Conservation (phyloP, 2,329 filamentous ascomycete genomes). For the Ophiocordyceps polyrhachis-furcata region DNA sequence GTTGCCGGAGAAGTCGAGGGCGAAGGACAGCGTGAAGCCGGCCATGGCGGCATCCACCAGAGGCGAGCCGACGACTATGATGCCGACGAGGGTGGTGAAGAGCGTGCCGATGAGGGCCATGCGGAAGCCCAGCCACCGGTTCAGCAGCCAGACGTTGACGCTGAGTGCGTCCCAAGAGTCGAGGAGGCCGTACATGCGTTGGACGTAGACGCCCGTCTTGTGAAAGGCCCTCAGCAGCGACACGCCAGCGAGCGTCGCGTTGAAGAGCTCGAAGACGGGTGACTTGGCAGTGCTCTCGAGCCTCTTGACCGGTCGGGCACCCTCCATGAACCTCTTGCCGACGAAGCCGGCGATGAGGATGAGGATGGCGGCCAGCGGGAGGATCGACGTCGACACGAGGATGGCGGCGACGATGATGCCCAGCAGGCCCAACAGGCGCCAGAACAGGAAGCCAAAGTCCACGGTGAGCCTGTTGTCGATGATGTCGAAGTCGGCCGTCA, state of each 20-base stretch:
- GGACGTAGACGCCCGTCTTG: constrained; percentile 46
- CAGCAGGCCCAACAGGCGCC: constrained; percentile 40
- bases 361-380: constrained; percentile 40
- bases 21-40: constrained; percentile 58
- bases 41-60: constrained; percentile 50
- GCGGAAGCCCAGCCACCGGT: constrained; percentile 59
- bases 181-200: constrained; percentile 50
- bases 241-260: constrained; percentile 51
- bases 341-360: constrained; percentile 38
- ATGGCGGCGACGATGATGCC: constrained; percentile 49
- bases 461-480: constrained; percentile 50
- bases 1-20: constrained; percentile 45
- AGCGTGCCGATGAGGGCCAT: constrained; percentile 50
- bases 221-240: constrained; percentile 59
- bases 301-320: constrained; percentile 56
- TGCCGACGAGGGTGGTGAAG: constrained; percentile 47
- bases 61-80: constrained; percentile 41
- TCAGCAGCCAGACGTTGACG: constrained; percentile 53
- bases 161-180: constrained; percentile 48
- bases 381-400: constrained; percentile 48
- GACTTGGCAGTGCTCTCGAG: constrained; percentile 62
- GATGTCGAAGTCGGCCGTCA: constrained; percentile 58
- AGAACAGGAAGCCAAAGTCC: constrained; percentile 40
- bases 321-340: constrained; percentile 45
- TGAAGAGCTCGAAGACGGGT: constrained; percentile 66